Evolutionary conservation across 805 yeast species (phyloP), one percentile per base, ranked within the genome.

Genomic region (Geotrichum ghanense): DNA sequence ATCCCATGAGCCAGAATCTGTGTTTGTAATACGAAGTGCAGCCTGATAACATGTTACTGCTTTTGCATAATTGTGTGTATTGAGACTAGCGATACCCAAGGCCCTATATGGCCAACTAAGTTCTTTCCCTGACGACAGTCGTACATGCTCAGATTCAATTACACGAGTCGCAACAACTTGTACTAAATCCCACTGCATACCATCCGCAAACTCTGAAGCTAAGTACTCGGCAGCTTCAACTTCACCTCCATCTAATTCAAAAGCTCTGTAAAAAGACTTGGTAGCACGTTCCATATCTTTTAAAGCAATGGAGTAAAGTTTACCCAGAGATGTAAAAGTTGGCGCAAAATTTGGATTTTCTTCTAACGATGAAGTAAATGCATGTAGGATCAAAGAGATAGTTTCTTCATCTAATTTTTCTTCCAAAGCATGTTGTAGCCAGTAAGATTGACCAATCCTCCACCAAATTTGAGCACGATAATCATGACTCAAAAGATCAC

Each of bases 31-130:
- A 51, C 97, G 72, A 43, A 92, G 68, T 1, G 96, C 88, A 22
- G 79, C 75, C 63, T 92, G 98, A 59, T 86, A 88, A 76, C 84
- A 79, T 62, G 84, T 90, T 42, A 90, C 82, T 0, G 98, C 95
- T 47, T 78, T 79, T 1, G 76, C 78, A 52, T 78, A 85, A 53
- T 82, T 80, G 54, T 80, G 86, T 22, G 62, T 68, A 57, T 85
- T 88, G 49, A 92, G 65, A 3, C 81, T 71, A 1, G 84, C 75
- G 53, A 88, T 78, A 0, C 97, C 98, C 41, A 92, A 66, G 2
- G 86, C 85, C 54, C 96, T 67, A 59, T 80, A 86, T 0, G 97
- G 96, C 98, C 98, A 92, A 49, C 53, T 51, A 17, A 53, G 22
- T 37, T 51, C 49, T 48, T 50, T 19, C 10, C 51, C 53, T 9